A percentile compares a stretch with the other conserved stretches of the same genome.
These are phyloP conservation scores for Albizia julibrissin DNA, from an alignment of 306 rosid genomes.

Conservation along the genomic window DNA sequence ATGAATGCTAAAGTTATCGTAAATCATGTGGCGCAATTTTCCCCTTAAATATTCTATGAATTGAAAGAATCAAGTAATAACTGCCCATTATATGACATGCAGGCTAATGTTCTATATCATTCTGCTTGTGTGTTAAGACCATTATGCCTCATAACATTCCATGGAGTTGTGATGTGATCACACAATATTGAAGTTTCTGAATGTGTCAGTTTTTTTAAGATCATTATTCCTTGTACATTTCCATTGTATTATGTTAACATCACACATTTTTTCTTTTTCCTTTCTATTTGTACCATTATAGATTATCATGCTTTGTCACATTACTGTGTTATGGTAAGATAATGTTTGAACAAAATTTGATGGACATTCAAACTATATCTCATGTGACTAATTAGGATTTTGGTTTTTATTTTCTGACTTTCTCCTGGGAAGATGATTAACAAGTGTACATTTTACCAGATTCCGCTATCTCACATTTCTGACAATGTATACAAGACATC, in stretches of 20 bases:
- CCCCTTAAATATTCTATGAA: neutral
- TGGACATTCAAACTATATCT: constrained; percentile 8
- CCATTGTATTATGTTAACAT: constrained; percentile 14
- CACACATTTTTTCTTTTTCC: neutral
- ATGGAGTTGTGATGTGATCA: neutral
- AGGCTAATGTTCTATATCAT: neutral
- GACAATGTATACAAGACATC: constrained; percentile 79
- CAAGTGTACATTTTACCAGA: constrained; percentile 44
- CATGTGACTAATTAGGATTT: constrained; percentile 4
- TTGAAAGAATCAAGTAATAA: neutral
- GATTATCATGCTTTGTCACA: neutral
- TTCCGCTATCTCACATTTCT: constrained; percentile 72
- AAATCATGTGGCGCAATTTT: neutral
- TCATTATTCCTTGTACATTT: constrained; percentile 1
- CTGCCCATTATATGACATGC: too few species aligned
- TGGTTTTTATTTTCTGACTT: constrained; percentile 18
- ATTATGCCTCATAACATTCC: neutral
- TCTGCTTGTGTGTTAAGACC: neutral
- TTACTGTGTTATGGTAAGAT: constrained; percentile 9
- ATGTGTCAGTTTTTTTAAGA: neutral
- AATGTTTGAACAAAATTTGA: constrained; percentile 23
- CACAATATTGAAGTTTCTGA: neutral
- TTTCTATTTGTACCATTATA: constrained; percentile 6
- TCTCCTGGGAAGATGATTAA: constrained; percentile 13
- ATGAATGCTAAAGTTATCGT: neutral